phyloP scores from a whole-genome alignment of 1,284 basidiomycete genomes.

The Prillingera fragicola region DNA sequence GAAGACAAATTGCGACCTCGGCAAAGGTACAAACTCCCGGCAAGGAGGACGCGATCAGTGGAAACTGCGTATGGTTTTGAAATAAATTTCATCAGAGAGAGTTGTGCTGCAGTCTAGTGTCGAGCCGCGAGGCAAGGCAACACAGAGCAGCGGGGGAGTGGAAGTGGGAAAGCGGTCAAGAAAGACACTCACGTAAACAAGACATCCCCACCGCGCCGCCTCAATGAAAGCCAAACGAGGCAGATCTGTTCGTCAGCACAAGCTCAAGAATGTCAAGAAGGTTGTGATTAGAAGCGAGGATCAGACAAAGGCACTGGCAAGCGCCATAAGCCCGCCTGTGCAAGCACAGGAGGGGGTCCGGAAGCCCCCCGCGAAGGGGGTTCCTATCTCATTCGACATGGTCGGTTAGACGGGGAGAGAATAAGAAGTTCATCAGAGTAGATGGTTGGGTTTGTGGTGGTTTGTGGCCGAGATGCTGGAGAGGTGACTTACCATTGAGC shows the following conservation, averaged over 20 bases:
- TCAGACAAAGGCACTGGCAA: slow-evolving; percentile 52
- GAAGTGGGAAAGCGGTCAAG: neutral
- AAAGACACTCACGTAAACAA: slow-evolving; percentile 7
- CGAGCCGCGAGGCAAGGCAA: neutral
- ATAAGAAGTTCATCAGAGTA: slow-evolving; percentile 47
- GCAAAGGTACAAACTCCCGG: slow-evolving; percentile 43
- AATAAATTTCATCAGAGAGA: slow-evolving; percentile 42
- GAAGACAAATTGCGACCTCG: slow-evolving; percentile 26
- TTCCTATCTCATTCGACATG: slow-evolving; percentile 50
- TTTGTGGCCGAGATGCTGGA: slow-evolving; percentile 3
- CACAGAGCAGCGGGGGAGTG: slow-evolving; percentile 2
- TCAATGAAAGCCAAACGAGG: neutral
- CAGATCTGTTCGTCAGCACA: too few species aligned
- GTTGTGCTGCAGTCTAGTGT: too few species aligned
- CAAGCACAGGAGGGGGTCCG: slow-evolving; percentile 33
- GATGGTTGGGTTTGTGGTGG: slow-evolving; percentile 4
- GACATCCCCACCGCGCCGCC: neutral
- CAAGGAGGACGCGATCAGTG: slow-evolving; percentile 49
- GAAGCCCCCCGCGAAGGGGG: slow-evolving; percentile 47
- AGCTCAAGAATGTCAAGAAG: neutral
- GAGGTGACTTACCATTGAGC: slow-evolving; percentile 7
- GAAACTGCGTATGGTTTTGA: slow-evolving; percentile 52
- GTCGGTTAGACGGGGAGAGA: slow-evolving; percentile 52
- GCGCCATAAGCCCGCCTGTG: slow-evolving; percentile 44
- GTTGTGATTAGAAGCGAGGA: slow-evolving; percentile 9